These are phyloP conservation scores for Sphaerobolus stellatus DNA, from an alignment of 1,284 basidiomycete species.

Conservation along the genomic window DNA sequence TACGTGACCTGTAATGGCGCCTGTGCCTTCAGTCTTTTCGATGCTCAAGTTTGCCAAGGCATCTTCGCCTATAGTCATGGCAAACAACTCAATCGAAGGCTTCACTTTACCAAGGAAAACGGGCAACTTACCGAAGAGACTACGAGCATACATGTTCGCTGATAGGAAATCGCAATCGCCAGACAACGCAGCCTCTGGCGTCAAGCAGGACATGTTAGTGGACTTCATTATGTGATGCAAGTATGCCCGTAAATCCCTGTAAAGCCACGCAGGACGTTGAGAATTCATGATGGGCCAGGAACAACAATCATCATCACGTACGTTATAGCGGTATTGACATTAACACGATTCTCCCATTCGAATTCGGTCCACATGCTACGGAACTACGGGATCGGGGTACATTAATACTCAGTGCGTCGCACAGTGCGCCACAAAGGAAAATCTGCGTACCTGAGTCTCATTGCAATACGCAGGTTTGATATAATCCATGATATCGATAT, in stretches of 20 bases:
- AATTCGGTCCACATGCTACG: constrained; percentile 98
- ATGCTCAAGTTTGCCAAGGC: constrained; percentile 95
- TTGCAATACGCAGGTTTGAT: constrained; percentile 97
- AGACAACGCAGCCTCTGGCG: constrained; percentile 86
- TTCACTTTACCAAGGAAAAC: not conserved
- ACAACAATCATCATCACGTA: constrained; percentile 47
- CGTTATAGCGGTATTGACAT: constrained; percentile 82
- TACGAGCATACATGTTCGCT: constrained; percentile 91
- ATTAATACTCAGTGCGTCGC: no score
- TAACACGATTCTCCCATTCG: constrained; percentile 98
- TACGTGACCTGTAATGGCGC: constrained; percentile 85
- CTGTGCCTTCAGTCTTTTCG: constrained; percentile 79
- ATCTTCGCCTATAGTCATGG: constrained; percentile 71
- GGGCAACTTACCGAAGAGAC: constrained; percentile 73
- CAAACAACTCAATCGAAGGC: not conserved
- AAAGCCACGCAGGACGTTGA: constrained; percentile 12
- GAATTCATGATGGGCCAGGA: constrained; percentile 7
- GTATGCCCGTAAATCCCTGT: constrained; percentile 77
- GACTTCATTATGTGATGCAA: constrained; percentile 88
- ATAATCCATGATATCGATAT: constrained; percentile 99
- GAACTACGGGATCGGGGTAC: constrained; percentile 54
- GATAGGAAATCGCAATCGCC: constrained; percentile 94
- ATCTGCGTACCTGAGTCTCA: constrained; percentile 79
- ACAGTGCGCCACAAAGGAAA: not conserved
- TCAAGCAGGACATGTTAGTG: constrained; percentile 97